A percentile compares a stretch with the other conserved stretches of the same genome.
phyloP scores from a whole-genome alignment of 805 yeast species.

The Lipomyces japonicus region DNA sequence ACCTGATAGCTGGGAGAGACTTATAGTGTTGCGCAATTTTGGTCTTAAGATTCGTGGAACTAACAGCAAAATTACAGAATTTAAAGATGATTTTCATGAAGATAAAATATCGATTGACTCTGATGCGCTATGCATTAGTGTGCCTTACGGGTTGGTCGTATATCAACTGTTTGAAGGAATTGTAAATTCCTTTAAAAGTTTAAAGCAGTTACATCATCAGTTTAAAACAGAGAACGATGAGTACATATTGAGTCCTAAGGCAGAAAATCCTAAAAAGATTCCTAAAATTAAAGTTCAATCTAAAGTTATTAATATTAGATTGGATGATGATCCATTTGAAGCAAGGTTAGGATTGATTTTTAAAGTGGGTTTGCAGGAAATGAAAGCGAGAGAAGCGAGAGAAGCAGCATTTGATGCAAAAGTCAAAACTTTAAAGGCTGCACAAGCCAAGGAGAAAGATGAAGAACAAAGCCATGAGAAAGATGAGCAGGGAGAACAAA shows the following conservation, averaged over 20 bases:
- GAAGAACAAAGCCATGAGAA: not conserved
- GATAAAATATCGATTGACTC: conserved; percentile 33
- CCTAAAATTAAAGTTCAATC: conserved; percentile 55
- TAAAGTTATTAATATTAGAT: conserved; percentile 53
- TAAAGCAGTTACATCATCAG: conserved; percentile 48
- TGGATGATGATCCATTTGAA: conserved; percentile 91
- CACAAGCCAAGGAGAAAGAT: not conserved
- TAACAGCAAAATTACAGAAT: not conserved
- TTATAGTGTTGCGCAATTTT: conserved; percentile 34
- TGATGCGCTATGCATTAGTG: conserved; percentile 38
- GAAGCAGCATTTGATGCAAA: conserved; percentile 42
- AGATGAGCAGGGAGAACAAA: not conserved
- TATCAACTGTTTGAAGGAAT: conserved; percentile 78
- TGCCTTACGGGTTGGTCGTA: conserved; percentile 73
- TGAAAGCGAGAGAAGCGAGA: conserved; percentile 56
- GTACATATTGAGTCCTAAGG: conserved; percentile 27
- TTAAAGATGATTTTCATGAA: conserved; percentile 1
- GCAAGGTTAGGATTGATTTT: conserved; percentile 60
- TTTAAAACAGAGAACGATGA: conserved; percentile 31
- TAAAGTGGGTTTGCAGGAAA: conserved; percentile 56
- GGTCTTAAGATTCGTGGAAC: conserved; percentile 27
- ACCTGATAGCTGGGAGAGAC: conserved; percentile 39
- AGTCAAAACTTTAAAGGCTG: conserved; percentile 26
- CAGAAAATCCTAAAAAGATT: conserved; percentile 33
- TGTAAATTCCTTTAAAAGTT: conserved; percentile 61